Conservation (phyloP, 108 stramenopile genomes). For the Pseudonitzschia pungens region DNA sequence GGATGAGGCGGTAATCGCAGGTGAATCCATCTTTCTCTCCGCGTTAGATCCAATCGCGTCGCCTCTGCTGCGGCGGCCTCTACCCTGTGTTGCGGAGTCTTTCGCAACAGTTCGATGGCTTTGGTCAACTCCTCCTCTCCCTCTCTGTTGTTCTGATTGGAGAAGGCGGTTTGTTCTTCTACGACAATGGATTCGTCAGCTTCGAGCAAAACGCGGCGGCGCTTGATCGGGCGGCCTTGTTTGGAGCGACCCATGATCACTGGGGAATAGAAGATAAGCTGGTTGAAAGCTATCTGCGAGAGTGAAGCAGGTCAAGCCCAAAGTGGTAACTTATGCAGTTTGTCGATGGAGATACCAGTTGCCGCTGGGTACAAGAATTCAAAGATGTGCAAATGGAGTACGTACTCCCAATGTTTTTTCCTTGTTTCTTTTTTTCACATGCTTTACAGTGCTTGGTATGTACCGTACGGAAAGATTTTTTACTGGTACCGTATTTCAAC, state of each 20-base stretch:
- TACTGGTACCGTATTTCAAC: too few relatives aligned
- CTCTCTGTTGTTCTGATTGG: not conserved
- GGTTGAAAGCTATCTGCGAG: too few relatives aligned
- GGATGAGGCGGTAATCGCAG: not conserved
- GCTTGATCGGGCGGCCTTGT: conserved; percentile 11
- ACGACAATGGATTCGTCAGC: not conserved
- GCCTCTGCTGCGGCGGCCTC: conserved; percentile 36
- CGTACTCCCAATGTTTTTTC: too few relatives aligned
- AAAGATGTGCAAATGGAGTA: too few relatives aligned
- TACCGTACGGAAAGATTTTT: too few relatives aligned
- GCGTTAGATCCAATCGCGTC: conserved; percentile 18
- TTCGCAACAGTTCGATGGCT: conserved; percentile 24
- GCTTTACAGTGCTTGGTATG: too few relatives aligned
- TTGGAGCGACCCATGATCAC: conserved; percentile 8
- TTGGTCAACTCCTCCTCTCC: conserved; percentile 6
- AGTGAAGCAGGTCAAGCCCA: too few relatives aligned
- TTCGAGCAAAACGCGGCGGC: not conserved
- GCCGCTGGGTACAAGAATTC: too few relatives aligned
- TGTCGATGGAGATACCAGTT: too few relatives aligned
- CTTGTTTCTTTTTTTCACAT: too few relatives aligned
- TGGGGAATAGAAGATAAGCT: too few relatives aligned
- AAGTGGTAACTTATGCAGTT: too few relatives aligned
- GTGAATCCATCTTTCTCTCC: conserved; percentile 22
- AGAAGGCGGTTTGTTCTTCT: not conserved
- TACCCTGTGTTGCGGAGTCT: conserved; percentile 19